A percentile compares a stretch with the other conserved stretches of the same genome.
phyloP scores from a whole-genome alignment of 2,329 filamentous ascomycete genomes.

The Aureobasidium sp. region DNA sequence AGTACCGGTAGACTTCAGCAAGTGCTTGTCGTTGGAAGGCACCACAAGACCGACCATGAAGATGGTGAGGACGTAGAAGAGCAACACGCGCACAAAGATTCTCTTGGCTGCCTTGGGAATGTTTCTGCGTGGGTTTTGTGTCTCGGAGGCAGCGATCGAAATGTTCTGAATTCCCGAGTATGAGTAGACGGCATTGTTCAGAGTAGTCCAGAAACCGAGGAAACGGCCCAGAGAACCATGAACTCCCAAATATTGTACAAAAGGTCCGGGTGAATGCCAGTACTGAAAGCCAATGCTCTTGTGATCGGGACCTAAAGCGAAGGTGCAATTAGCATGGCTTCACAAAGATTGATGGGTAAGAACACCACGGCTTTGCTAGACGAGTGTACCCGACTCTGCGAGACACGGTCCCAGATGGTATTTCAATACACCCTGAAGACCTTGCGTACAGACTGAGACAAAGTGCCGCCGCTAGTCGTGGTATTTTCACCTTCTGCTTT shows the following conservation, averaged over 20 bases:
- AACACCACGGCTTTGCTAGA: no score
- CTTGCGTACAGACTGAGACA: no score
- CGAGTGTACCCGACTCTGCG: no score
- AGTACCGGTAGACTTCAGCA: slow-evolving; percentile 43
- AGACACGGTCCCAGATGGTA: no score
- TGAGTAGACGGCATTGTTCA: slow-evolving; percentile 15
- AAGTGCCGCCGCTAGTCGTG: no score
- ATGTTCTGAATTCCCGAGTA: slow-evolving; percentile 19
- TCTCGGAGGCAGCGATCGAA: slow-evolving; percentile 16
- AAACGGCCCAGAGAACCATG: slow-evolving; percentile 15
- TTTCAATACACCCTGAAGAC: no score
- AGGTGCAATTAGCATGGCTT: background rate
- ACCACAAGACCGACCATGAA: slow-evolving; percentile 51
- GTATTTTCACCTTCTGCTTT: no score
- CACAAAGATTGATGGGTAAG: no score
- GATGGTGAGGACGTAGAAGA: slow-evolving; percentile 44
- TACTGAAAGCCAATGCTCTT: slow-evolving; percentile 16
- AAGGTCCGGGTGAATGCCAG: slow-evolving; percentile 16
- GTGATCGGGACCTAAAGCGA: slow-evolving; percentile 15
- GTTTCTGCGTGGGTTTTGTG: slow-evolving; percentile 26
- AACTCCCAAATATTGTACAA: slow-evolving; percentile 15
- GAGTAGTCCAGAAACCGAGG: slow-evolving; percentile 15
- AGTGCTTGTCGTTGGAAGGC: slow-evolving; percentile 40
- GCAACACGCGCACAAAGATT: slow-evolving; percentile 50
- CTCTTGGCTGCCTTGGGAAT: slow-evolving; percentile 48